These are phyloP conservation scores for Colletotrichum sp. DNA, from an alignment of 2,329 filamentous ascomycete genomes.

Conservation along the genomic window DNA sequence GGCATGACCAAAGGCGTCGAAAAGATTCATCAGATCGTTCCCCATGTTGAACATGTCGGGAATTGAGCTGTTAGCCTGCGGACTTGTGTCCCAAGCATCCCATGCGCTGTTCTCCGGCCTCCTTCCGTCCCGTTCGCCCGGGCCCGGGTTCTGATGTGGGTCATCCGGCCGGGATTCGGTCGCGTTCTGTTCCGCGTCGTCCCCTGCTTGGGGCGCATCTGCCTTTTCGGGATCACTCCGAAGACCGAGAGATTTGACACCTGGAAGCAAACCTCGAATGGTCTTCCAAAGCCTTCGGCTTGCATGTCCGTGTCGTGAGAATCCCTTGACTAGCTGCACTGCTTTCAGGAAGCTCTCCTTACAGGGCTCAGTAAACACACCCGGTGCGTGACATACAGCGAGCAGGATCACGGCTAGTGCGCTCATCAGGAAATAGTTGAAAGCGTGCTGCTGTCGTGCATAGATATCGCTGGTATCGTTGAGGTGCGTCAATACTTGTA, in stretches of 20 bases:
- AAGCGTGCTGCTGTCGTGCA: slow-evolving; percentile 40
- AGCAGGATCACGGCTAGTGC: slow-evolving; percentile 44
- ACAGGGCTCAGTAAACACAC: slow-evolving; percentile 41
- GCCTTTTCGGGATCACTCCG: slow-evolving; percentile 18
- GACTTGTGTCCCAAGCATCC: neutral
- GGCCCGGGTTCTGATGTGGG: neutral
- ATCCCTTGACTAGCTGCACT: slow-evolving; percentile 33
- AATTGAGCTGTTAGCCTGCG: slow-evolving; percentile 15
- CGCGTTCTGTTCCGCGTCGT: slow-evolving; percentile 11
- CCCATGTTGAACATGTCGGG: slow-evolving; percentile 39
- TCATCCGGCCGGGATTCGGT: neutral
- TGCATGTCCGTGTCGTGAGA: slow-evolving; percentile 35
- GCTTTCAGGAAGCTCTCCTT: slow-evolving; percentile 35
- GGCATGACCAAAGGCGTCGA: slow-evolving; percentile 33
- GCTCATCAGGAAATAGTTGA: slow-evolving; percentile 46
- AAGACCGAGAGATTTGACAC: slow-evolving; percentile 31
- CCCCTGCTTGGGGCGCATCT: neutral
- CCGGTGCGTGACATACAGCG: slow-evolving; percentile 49
- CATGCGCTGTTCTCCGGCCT: neutral
- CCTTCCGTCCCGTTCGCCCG: neutral
- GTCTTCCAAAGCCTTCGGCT: slow-evolving; percentile 40
- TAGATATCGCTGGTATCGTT: slow-evolving; percentile 40
- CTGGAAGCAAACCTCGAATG: slow-evolving; percentile 36
- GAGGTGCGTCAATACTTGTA: slow-evolving; percentile 41
- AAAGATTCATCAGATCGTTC: slow-evolving; percentile 38